Percentiles rank a stretch among this genome's conserved stretches.
phyloP scores from a whole-genome alignment of 78 protist genomes.

The Dictyostelium brefeldianum region DNA sequence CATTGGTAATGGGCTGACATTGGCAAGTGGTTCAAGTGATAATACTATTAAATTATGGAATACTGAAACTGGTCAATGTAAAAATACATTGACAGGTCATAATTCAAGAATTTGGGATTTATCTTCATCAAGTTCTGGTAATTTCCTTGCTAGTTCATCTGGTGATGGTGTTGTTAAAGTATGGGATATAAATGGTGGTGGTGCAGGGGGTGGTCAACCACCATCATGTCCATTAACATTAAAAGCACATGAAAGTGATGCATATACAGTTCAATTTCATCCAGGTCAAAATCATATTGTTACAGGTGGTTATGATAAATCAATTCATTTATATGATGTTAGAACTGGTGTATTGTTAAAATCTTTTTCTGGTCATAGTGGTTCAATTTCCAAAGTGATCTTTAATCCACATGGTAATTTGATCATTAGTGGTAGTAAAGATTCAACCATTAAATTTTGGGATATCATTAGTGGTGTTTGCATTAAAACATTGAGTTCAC shows the following conservation, averaged over 20 bases:
- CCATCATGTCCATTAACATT: slow-evolving; percentile 42
- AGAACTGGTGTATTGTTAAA: slow-evolving; percentile 56
- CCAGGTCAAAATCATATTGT: slow-evolving; percentile 84
- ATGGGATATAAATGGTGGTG: slow-evolving; percentile 29
- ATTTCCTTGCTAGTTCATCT: slow-evolving; percentile 65
- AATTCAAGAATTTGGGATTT: slow-evolving; percentile 85
- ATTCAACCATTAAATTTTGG: slow-evolving; percentile 93
- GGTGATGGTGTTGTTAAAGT: slow-evolving; percentile 83
- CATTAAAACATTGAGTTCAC: slow-evolving; percentile 84
- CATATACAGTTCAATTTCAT: slow-evolving; percentile 82
- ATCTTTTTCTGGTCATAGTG: slow-evolving; percentile 83
- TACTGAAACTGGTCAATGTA: slow-evolving; percentile 57
- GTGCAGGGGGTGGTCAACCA: background rate
- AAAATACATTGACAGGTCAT: slow-evolving; percentile 57
- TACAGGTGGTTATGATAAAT: slow-evolving; percentile 91
- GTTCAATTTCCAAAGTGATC: slow-evolving; percentile 68
- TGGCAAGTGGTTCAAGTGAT: slow-evolving; percentile 85
- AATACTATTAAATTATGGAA: slow-evolving; percentile 62
- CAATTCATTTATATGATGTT: slow-evolving; percentile 85
- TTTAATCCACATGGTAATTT: slow-evolving; percentile 92
- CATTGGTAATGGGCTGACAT: slow-evolving; percentile 71
- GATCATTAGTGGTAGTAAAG: slow-evolving; percentile 91
- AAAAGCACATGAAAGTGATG: slow-evolving; percentile 83
- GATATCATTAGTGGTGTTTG: slow-evolving; percentile 92
- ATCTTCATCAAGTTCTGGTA: slow-evolving; percentile 31